Base-by-base conservation (phyloP, 805 yeast genomes). In the Candida arabinofermentans region DNA sequence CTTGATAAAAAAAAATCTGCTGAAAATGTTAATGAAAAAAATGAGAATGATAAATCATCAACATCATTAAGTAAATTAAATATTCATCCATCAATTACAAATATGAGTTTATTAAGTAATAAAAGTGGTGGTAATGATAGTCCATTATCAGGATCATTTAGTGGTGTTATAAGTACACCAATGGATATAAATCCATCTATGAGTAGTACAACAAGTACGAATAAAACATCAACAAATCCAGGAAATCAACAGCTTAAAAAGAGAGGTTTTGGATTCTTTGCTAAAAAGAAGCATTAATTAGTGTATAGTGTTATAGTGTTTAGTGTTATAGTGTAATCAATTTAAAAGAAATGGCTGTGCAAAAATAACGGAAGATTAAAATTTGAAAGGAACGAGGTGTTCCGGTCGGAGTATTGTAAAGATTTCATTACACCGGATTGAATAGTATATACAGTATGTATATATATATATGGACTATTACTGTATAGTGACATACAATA, bases 221-320 rank as follows among this genome's bases (percentile, higher is more conserved):
- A 21, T 18, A 18, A 19, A 6, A 12, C 24, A 10, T 27, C 30
- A 13, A 31, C n/a, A n/a, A n/a, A n/a, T n/a, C n/a, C n/a, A n/a
- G n/a, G n/a, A n/a, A n/a, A n/a, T n/a, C n/a, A n/a, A n/a, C n/a
- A n/a, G n/a, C n/a, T n/a, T n/a, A 29, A 35, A 26, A 35, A 18
- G 31, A 35, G 24, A 18, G 31, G 18, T 7, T 35, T 35, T 18
- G 31, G 44, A 13, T 21, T 45, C n/a, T 19, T 40, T 24, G 43
- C 44, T 22, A 44, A 41, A 16, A 39, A 45, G 31, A 34, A 32
- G 17, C 29, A 39, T 32, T 14, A 21, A 14, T 5, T 13, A 36
- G n/a, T n/a, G n/a, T n/a, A n/a, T n/a, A n/a, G n/a, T n/a, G n/a
- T n/a, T n/a, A n/a, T n/a, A n/a, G n/a, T n/a, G n/a, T n/a, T n/a